Evolutionary conservation across 2,329 filamentous ascomycete species (phyloP).

Genomic region (Malbranchea zuffiana): DNA sequence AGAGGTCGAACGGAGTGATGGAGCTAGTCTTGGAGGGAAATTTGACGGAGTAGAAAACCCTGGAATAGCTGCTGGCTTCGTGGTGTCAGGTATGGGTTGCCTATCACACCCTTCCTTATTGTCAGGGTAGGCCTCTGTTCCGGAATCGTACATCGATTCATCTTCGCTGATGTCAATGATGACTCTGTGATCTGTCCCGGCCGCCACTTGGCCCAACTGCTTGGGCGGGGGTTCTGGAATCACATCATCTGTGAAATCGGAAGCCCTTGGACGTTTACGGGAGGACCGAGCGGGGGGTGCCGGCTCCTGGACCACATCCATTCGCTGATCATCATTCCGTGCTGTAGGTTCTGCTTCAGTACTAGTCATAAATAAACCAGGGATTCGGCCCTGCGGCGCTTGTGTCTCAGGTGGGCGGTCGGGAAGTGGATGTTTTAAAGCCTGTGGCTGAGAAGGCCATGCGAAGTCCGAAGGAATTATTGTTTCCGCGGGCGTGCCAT

Average conservation of each 20-base stretch:
- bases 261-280: slow-evolving; percentile 54
- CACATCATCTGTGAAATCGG: slow-evolving; percentile 55
- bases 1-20: slow-evolving; percentile 31
- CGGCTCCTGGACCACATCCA: not conserved
- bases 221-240: slow-evolving; percentile 42
- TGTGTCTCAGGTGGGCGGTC: slow-evolving; percentile 25
- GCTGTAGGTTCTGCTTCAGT: slow-evolving; percentile 4
- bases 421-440: slow-evolving; percentile 27
- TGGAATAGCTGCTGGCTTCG: slow-evolving; percentile 6
- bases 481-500: slow-evolving; percentile 12
- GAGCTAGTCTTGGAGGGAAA: slow-evolving; percentile 37
- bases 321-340: not conserved
- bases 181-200: slow-evolving; percentile 48
- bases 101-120: not conserved
- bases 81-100: not conserved
- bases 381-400: slow-evolving; percentile 33
- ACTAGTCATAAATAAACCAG: slow-evolving; percentile 43
- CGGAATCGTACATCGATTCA: slow-evolving; percentile 30
- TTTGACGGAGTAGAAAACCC: slow-evolving; percentile 31
- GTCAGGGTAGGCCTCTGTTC: slow-evolving; percentile 3
- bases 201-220: slow-evolving; percentile 47
- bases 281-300: slow-evolving; percentile 10
- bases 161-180: slow-evolving; percentile 81
- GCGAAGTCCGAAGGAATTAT: slow-evolving; percentile 8
- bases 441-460: slow-evolving; percentile 7